Evolutionary conservation across 2,329 filamentous ascomycete species (phyloP), one percentile per base, ranked within the genome.

Genomic region (Epichloe uncinata): DNA sequence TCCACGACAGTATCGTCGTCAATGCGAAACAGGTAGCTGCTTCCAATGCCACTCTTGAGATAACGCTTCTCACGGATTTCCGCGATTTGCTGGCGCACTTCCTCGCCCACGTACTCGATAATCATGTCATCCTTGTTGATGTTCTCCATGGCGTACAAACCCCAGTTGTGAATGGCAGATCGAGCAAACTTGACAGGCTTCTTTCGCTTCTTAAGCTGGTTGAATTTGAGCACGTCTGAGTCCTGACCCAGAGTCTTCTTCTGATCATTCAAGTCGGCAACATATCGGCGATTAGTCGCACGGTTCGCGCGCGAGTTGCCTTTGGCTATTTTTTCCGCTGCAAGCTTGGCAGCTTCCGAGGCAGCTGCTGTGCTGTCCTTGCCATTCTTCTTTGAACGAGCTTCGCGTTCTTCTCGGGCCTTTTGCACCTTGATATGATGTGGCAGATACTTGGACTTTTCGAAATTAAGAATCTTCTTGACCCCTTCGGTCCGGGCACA

Each of bases 111-210:
- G 64, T 98, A 98, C 70, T 98, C 93, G 62, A 98, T 98, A 64
- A 98, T 98, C 89, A 98, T 96, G 68, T 98, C 93, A 66, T 95
- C 94, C 65, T 91, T 89, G 53, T 85, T 80, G 55, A 98, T 98
- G 63, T 95, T 93, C 69, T 98, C 93, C 75, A 96, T 91, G 3
- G 93, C 90, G 63, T 98, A 98, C 30, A 98, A 72, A 30, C 93
- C 93, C 93, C 93, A 98, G 61, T 96, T 97, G 69, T 98, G 93
- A 60, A 98, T 98, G 43, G 93, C 93, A 48, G 93, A 98, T 42
- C 93, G 81, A 51, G 91, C 93, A 68, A 98, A 98, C 64, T 94
- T 93, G 65, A 98, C 93, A 1, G 91, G 90, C 74, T 98, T 98
- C 81, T 97, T 98, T 53, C 93, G 86, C 71, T 97, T 98, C 77